These are phyloP conservation scores for Dictyostelium capitatum DNA, from an alignment of 78 protist species.

Conservation along the genomic window DNA sequence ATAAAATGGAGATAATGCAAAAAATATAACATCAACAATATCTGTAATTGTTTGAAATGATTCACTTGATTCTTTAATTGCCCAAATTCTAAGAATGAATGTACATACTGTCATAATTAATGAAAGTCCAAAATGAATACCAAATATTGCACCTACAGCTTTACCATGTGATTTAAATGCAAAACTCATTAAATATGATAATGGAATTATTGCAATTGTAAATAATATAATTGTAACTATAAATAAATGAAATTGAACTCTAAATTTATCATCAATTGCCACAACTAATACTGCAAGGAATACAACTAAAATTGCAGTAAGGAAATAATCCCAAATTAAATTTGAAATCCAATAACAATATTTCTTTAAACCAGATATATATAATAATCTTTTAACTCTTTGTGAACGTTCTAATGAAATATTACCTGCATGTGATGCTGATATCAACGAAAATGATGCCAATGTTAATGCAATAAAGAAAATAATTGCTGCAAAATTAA, in stretches of 20 bases:
- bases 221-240: not conserved
- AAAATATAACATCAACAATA: not conserved
- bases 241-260: not conserved
- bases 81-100: not conserved
- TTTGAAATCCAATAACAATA: constrained; percentile 20
- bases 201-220: not conserved
- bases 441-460: constrained; percentile 18
- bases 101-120: not conserved
- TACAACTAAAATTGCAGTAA: not conserved
- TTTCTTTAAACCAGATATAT: constrained; percentile 33
- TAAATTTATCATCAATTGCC: not conserved
- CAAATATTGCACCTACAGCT: constrained; percentile 20
- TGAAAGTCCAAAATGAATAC: not conserved
- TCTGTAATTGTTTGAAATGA: not conserved
- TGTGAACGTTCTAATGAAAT: constrained; percentile 1
- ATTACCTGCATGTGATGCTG: constrained; percentile 1
- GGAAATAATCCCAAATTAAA: constrained; percentile 4
- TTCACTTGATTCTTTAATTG: not conserved
- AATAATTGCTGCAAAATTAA: not conserved
- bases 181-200: constrained; percentile 3
- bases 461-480: not conserved
- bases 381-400: not conserved
- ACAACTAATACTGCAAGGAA: not conserved
- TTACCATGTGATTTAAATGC: constrained; percentile 7
- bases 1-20: constrained; percentile 3